Evolutionary conservation across 768 basidiomycete species (phyloP).

Genomic region (Russula earlei): DNA sequence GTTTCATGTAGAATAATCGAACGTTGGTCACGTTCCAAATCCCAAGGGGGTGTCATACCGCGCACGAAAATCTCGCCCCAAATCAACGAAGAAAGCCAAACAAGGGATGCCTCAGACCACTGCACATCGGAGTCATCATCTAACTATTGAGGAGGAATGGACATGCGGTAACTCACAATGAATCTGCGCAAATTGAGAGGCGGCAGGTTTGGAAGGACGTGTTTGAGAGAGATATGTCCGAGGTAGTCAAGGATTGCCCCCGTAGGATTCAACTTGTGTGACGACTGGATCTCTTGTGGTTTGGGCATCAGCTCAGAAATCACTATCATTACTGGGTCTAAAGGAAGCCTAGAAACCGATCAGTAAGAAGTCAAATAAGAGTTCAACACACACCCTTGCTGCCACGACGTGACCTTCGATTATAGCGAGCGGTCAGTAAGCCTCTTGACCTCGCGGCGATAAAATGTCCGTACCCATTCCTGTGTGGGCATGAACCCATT

Average conservation of each 20-base stretch:
- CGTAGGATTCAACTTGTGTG: constrained; percentile 51
- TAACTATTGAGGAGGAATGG: neutral
- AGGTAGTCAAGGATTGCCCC: constrained; percentile 69
- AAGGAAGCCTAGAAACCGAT: constrained; percentile 51
- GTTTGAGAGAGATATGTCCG: constrained; percentile 52
- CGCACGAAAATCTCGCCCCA: constrained; percentile 96
- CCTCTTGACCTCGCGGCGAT: neutral
- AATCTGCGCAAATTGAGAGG: constrained; percentile 65
- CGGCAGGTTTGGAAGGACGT: constrained; percentile 66
- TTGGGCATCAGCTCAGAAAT: constrained; percentile 83
- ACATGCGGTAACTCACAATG: constrained; percentile 38
- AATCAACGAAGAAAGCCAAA: constrained; percentile 88
- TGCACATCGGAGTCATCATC: constrained; percentile 27
- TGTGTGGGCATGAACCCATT: constrained; percentile 94
- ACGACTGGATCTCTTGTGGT: constrained; percentile 69
- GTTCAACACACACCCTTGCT: constrained; percentile 69
- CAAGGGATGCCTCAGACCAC: constrained; percentile 89
- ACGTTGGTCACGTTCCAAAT: constrained; percentile 90
- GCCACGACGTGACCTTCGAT: constrained; percentile 80
- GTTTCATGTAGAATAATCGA: constrained; percentile 85
- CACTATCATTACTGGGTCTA: constrained; percentile 81
- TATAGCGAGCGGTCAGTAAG: constrained; percentile 1
- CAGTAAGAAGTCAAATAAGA: neutral
- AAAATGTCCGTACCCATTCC: constrained; percentile 69
- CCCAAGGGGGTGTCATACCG: constrained; percentile 74